phyloP scores from a whole-genome alignment of 1,284 basidiomycete species.

The Acaromyces ingoldii region DNA sequence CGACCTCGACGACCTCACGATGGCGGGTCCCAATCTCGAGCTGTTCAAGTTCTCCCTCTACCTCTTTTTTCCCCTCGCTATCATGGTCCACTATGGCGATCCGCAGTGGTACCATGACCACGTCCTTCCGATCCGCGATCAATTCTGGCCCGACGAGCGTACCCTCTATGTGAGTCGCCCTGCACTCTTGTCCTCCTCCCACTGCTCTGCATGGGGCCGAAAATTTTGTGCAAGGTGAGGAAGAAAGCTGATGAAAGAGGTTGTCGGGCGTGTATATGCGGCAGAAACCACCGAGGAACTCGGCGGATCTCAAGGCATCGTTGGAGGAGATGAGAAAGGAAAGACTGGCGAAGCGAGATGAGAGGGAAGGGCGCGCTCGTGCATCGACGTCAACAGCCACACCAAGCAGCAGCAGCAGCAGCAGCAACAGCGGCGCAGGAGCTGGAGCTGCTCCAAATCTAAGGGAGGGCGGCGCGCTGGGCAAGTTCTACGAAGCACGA shows the following conservation, averaged over 20 bases:
- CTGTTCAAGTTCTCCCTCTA: conserved; percentile 57
- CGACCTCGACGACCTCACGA: too few species aligned
- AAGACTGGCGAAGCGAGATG: conserved; percentile 22
- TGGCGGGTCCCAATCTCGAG: conserved; percentile 68
- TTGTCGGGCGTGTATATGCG: too few species aligned
- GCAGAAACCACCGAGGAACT: conserved; percentile 26
- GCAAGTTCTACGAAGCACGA: not conserved
- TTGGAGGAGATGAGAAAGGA: conserved; percentile 30
- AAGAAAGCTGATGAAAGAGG: too few species aligned
- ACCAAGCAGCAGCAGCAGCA: not conserved
- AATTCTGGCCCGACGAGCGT: conserved; percentile 39
- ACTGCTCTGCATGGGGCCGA: too few species aligned
- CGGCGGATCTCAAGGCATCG: conserved; percentile 22
- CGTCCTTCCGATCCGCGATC: conserved; percentile 61
- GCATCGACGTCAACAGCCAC: not conserved
- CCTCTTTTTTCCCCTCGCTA: conserved; percentile 76
- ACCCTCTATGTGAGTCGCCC: conserved; percentile 26
- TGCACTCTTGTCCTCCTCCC: too few species aligned
- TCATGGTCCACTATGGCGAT: conserved; percentile 81
- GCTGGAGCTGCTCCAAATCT: not conserved
- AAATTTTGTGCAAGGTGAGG: too few species aligned
- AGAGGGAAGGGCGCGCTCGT: not conserved
- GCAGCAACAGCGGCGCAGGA: not conserved
- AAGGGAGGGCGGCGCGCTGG: not conserved
- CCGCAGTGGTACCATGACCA: conserved; percentile 77